Percentiles rank a stretch among this genome's conserved stretches.
These are phyloP conservation scores for Zalaria obscura DNA, from an alignment of 2,329 filamentous ascomycete genomes.

Conservation along the genomic window DNA sequence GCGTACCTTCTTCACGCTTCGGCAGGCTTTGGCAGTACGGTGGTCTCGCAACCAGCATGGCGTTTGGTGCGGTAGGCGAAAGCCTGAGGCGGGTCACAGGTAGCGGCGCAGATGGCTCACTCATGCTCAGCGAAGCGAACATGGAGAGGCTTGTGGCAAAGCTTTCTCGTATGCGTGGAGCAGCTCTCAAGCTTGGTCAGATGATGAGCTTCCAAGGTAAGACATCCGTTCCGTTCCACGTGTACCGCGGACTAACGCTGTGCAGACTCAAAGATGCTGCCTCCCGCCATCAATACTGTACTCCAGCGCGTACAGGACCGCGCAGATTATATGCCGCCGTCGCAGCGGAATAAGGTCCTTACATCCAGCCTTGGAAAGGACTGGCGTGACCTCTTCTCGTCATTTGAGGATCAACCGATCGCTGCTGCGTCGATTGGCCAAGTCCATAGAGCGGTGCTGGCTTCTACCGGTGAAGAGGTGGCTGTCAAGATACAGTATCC, in stretches of 20 bases:
- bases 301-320: constrained; percentile 89
- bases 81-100: constrained; percentile 68
- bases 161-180: constrained; percentile 89
- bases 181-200: constrained; percentile 91
- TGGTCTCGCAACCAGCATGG: constrained; percentile 86
- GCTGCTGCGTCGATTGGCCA: constrained; percentile 95
- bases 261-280: constrained; percentile 77
- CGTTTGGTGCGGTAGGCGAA: constrained; percentile 81
- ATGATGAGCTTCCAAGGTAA: constrained; percentile 87
- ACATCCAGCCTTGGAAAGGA: constrained; percentile 61
- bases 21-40: constrained; percentile 90
- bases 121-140: constrained; percentile 78
- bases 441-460: constrained; percentile 74
- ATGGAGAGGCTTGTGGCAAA: constrained; percentile 89
- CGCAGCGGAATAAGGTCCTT: constrained; percentile 78
- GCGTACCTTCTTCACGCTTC: constrained; percentile 75
- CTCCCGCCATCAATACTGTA: constrained; percentile 72
- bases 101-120: constrained; percentile 47
- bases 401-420: constrained; percentile 83
- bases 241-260: constrained; percentile 9
- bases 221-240: background rate
- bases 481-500: constrained; percentile 98
- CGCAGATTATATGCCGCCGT: constrained; percentile 95
- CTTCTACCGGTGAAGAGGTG: constrained; percentile 59
- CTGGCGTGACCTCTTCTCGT: constrained; percentile 71